A percentile compares a stretch with the other conserved stretches of the same genome.
Evolutionary conservation across 345 rosid species (phyloP).

Genomic region (Boechera divaricarpa): DNA sequence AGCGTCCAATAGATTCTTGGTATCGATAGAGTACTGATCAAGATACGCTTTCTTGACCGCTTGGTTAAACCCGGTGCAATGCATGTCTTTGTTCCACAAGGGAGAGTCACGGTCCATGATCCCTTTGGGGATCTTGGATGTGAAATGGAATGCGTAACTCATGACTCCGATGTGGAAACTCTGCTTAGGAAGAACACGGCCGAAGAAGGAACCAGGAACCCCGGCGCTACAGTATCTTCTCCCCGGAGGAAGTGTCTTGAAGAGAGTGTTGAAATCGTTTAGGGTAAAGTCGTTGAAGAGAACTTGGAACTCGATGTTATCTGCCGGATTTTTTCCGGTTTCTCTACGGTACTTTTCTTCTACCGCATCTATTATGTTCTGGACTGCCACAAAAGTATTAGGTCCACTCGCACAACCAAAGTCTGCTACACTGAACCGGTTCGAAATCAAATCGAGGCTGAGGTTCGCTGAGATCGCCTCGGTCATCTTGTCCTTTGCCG

Average conservation of each 20-base stretch:
- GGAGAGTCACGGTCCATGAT: constrained; percentile 29
- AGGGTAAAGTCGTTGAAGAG: neutral
- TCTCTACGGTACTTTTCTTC: neutral
- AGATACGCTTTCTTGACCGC: constrained; percentile 47
- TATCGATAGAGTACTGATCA: constrained; percentile 35
- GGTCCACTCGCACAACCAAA: constrained; percentile 10
- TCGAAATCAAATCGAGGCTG: neutral
- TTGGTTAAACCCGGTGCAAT: constrained; percentile 39
- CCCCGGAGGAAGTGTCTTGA: neutral
- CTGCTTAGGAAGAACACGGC: neutral
- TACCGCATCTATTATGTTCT: neutral
- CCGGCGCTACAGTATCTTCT: constrained; percentile 3
- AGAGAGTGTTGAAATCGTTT: constrained; percentile 11
- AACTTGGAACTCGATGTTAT: constrained; percentile 7
- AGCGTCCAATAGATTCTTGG: neutral
- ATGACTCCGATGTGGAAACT: neutral
- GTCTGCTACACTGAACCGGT: neutral
- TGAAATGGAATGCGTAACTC: constrained; percentile 47
- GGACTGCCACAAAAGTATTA: constrained; percentile 4
- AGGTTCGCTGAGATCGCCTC: neutral
- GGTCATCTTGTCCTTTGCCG: neutral
- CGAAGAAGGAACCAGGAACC: neutral
- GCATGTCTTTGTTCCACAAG: constrained; percentile 36
- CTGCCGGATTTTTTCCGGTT: neutral
- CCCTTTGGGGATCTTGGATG: constrained; percentile 44